Evolutionary conservation across 2,329 filamentous ascomycete genomes (phyloP).

Genomic region (Scedosporium minutisporum): DNA sequence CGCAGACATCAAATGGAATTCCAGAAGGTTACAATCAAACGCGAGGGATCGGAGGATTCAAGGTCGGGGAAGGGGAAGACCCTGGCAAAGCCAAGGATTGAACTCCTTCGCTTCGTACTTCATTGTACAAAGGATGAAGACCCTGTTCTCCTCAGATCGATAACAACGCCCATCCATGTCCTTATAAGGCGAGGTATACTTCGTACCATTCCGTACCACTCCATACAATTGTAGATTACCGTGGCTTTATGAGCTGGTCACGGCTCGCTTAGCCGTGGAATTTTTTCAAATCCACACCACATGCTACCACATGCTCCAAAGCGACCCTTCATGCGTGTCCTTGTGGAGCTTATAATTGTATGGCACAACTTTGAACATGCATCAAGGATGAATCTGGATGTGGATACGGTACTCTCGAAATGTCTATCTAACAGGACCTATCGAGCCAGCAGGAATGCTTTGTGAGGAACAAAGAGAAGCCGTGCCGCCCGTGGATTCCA

Average conservation of each 20-base stretch:
- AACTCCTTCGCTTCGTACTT: not conserved
- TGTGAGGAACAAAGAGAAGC: no score
- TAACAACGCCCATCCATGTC: not conserved
- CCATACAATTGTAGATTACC: not conserved
- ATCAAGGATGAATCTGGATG: no score
- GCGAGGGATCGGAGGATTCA: not conserved
- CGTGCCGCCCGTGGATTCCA: no score
- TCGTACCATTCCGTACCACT: not conserved
- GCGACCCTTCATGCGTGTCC: no score
- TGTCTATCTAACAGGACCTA: no score
- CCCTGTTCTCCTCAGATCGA: not conserved
- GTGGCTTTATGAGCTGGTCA: not conserved
- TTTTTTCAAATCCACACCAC: no score
- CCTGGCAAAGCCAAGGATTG: not conserved
- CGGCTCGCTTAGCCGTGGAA: not conserved
- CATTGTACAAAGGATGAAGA: not conserved
- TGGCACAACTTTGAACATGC: no score
- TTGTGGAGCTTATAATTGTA: no score
- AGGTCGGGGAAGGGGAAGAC: not conserved
- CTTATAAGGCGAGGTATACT: not conserved
- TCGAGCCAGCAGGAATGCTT: no score
- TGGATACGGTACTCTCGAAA: no score
- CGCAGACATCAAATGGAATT: not conserved
- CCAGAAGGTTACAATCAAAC: not conserved
- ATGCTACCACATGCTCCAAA: no score